Conservation (phyloP, 2,329 filamentous ascomycete genomes). For the Curvularia hawaiiensis region DNA sequence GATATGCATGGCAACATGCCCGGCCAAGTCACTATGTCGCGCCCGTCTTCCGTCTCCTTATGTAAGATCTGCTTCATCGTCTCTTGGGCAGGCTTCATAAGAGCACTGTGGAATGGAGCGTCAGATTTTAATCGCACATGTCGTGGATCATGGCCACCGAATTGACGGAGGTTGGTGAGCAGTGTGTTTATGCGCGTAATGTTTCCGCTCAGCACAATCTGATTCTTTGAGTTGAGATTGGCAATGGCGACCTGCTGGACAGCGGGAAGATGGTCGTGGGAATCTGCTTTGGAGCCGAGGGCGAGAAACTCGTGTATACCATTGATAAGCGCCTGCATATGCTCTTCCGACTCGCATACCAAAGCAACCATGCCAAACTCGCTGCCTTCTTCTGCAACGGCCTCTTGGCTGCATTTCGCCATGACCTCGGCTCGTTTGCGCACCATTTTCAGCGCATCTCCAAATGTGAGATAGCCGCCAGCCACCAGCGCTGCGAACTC, state of each 20-base stretch:
- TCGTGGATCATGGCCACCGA: slow-evolving; percentile 87
- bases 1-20: slow-evolving; percentile 78
- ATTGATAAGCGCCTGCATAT: slow-evolving; percentile 70
- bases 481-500: slow-evolving; percentile 92
- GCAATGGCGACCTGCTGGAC: slow-evolving; percentile 89
- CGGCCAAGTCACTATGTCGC: slow-evolving; percentile 76
- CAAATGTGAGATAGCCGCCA: slow-evolving; percentile 77
- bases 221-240: slow-evolving; percentile 94
- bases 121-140: slow-evolving; percentile 86
- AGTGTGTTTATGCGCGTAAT: slow-evolving; percentile 82
- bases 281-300: slow-evolving; percentile 70
- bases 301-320: slow-evolving; percentile 82
- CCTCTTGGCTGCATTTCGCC: slow-evolving; percentile 73
- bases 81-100: slow-evolving; percentile 84
- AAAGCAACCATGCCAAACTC: slow-evolving; percentile 95
- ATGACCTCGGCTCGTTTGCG: slow-evolving; percentile 80
- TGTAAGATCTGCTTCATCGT: slow-evolving; percentile 74
- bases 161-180: slow-evolving; percentile 83
- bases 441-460: slow-evolving; percentile 78
- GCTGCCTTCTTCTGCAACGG: slow-evolving; percentile 70
- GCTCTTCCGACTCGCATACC: slow-evolving; percentile 78
- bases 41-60: slow-evolving; percentile 58
- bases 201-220: slow-evolving; percentile 91
- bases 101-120: slow-evolving; percentile 86
- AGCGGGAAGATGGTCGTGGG: slow-evolving; percentile 69